Percentiles rank a stretch among this genome's conserved stretches.
These are phyloP conservation scores for Cutaneotrichosporon sp. DNA, from an alignment of 1,284 basidiomycete species.

Conservation along the genomic window DNA sequence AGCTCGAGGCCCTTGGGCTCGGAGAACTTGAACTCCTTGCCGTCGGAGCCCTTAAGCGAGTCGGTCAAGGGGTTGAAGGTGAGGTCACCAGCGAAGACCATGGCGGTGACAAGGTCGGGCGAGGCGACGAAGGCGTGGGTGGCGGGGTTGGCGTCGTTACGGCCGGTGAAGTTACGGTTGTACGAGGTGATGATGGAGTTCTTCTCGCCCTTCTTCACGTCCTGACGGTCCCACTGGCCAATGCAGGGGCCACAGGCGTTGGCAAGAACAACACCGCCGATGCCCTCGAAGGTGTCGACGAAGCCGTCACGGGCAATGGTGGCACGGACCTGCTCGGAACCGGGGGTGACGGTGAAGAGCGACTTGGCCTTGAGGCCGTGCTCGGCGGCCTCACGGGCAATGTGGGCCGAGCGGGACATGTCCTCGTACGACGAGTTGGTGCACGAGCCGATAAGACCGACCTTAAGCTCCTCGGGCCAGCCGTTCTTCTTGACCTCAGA, in stretches of 20 bases:
- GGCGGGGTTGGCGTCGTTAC: conserved; percentile 98
- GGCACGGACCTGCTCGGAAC: conserved; percentile 96
- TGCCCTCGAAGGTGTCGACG: conserved; percentile 77
- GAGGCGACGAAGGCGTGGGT: conserved; percentile 99
- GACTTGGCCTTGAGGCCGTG: conserved; percentile 89
- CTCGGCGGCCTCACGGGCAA: conserved; percentile 77
- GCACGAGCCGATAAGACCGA: conserved; percentile 97
- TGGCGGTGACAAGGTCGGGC: conserved; percentile 95
- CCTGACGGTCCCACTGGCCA: conserved; percentile 96
- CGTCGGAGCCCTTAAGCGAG: conserved; percentile 78
- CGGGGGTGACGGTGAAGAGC: conserved; percentile 95
- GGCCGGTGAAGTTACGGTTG: conserved; percentile 99
- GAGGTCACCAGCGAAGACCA: conserved; percentile 89
- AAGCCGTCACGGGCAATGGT: conserved; percentile 96
- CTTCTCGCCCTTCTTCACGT: conserved; percentile 91
- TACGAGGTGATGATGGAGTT: conserved; percentile 99
- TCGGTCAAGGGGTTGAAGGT: conserved; percentile 97
- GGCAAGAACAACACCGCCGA: conserved; percentile 89
- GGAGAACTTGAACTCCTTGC: conserved; percentile 96
- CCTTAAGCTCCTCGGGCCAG: conserved; percentile 96
- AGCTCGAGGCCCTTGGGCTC: conserved; percentile 87
- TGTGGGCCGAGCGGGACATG: conserved; percentile 95
- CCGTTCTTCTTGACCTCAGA: conserved; percentile 87
- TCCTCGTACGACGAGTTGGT: conserved; percentile 99
- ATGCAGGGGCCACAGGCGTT: conserved; percentile 99